A percentile compares a stretch with the other conserved stretches of the same genome.
These are phyloP conservation scores for Moesziomyces sp. DNA, from an alignment of 1,284 basidiomycete genomes.

Conservation along the genomic window DNA sequence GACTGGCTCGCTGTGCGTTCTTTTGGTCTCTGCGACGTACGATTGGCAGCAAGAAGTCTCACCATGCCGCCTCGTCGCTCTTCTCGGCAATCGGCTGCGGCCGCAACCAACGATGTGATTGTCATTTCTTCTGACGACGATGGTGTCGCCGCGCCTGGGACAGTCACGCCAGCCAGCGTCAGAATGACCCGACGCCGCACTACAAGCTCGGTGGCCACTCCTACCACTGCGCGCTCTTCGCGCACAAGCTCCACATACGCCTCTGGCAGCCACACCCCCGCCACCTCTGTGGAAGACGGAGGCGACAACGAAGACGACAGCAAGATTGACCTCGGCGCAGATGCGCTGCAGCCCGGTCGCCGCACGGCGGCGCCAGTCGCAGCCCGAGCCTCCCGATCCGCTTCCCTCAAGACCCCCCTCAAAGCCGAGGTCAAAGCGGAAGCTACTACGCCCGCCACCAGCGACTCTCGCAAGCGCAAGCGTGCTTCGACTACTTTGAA, in stretches of 20 bases:
- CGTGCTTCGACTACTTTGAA: neutral
- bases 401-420: slow-evolving; percentile 15
- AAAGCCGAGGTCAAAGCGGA: slow-evolving; percentile 5
- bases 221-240: slow-evolving; percentile 32
- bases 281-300: slow-evolving; percentile 41
- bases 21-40: too few relatives aligned
- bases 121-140: slow-evolving; percentile 37
- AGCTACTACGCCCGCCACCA: neutral
- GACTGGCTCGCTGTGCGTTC: slow-evolving; percentile 8
- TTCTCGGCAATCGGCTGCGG: slow-evolving; percentile 20
- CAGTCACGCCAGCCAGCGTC: slow-evolving; percentile 3
- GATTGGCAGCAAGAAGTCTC: neutral
- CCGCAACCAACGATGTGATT: slow-evolving; percentile 17
- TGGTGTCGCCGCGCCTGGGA: neutral
- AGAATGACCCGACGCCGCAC: slow-evolving; percentile 11
- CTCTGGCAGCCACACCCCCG: slow-evolving; percentile 50
- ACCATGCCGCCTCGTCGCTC: slow-evolving; percentile 43
- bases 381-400: slow-evolving; percentile 15
- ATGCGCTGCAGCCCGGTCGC: slow-evolving; percentile 6
- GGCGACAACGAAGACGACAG: slow-evolving; percentile 18
- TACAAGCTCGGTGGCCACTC: slow-evolving; percentile 25
- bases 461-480: slow-evolving; percentile 28
- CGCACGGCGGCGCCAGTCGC: slow-evolving; percentile 1
- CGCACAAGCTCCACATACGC: slow-evolving; percentile 32
- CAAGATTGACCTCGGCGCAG: neutral